A percentile compares a stretch with the other conserved stretches of the same genome.
Conservation (phyloP, 2,329 filamentous ascomycete species). For the Beauveria caledonica region DNA sequence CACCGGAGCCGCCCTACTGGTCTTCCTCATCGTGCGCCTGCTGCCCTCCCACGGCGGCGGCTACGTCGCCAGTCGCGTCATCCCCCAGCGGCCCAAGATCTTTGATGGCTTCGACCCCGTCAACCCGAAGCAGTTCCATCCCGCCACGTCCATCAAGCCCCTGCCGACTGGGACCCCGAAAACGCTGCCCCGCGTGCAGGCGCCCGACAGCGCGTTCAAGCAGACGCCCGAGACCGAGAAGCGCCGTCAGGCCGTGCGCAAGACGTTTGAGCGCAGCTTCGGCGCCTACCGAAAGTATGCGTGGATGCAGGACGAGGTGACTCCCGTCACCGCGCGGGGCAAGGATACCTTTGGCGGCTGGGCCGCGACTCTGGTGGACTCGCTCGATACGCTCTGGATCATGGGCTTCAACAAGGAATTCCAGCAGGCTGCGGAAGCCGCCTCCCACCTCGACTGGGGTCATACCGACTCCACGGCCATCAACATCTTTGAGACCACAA, state of each 20-base stretch:
- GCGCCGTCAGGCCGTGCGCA: conserved; percentile 36
- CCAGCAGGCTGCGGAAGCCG: conserved; percentile 48
- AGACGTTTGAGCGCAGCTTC: conserved; percentile 49
- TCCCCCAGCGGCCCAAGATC: conserved; percentile 5
- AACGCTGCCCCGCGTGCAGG: conserved; percentile 22
- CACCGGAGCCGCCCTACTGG: conserved; percentile 15
- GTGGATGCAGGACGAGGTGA: conserved; percentile 55
- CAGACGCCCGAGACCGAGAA: conserved; percentile 24
- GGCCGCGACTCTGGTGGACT: conserved; percentile 56
- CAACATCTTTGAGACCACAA: conserved; percentile 61
- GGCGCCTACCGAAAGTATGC: conserved; percentile 51
- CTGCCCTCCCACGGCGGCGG: conserved; percentile 13
- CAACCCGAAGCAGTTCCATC: conserved; percentile 17
- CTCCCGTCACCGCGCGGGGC: conserved; percentile 41
- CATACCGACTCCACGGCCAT: conserved; percentile 37
- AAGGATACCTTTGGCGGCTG: conserved; percentile 55
- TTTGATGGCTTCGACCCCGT: conserved; percentile 9
- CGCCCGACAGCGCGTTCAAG: conserved; percentile 30
- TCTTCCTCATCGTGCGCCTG: conserved; percentile 19
- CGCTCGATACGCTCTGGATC: conserved; percentile 61
- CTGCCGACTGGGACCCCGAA: conserved; percentile 27
- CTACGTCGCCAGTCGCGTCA: conserved; percentile 18
- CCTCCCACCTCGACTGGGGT: conserved; percentile 51
- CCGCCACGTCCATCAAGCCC: conserved; percentile 23
- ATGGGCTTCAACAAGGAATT: conserved; percentile 59